Base-by-base conservation (phyloP, 1,284 basidiomycete species). In the Cryptococcus deneoformans region DNA sequence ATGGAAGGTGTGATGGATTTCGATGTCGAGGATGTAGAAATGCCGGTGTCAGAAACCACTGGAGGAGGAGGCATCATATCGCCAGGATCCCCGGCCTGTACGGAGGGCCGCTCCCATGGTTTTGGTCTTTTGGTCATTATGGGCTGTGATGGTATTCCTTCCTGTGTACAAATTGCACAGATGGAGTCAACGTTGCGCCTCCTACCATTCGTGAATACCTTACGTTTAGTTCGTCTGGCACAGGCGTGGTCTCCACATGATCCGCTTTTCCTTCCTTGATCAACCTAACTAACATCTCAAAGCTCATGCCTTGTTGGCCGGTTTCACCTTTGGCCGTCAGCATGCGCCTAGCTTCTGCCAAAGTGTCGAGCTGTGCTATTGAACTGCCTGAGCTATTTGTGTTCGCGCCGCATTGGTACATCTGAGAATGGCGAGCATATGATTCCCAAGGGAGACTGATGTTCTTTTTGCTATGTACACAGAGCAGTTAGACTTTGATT, bases 181-280 rank as follows among this genome's bases (percentile, higher is more conserved):
- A 29, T 29, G 29, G 29, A 7, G 34, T 47, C 46, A 47, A 29
- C 46, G 6, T 16, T 29, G 29, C 29, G 5, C 12, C 16, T 11
- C 11, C 36, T 14, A 38, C 9, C 34, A 39, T 59, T 20, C 34
- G 6, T n/a, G 29, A 24, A 8, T 50, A 36, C 64, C 67, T 49
- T 48, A 67, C 67, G 45, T 72, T 73, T 2, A 72, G 50, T 7
- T 60, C 62, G 36, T 75, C 68, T 1, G 70, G 67, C 34, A 75
- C 65, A 20, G 64, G 52, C 39, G 57, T 55, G 9, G 59, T 66
- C 14, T 57, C 57, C 7, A 75, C 62, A 51, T 73, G 68, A 29
- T 52, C 61, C 24, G 69, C 70, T 47, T 67, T 58, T 0, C 71
- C 71, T 24, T 68, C 66, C 16, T 62, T 56, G 29, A 75, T 72